These are phyloP conservation scores for Furcasterigmium sp. DNA, from an alignment of 2,329 filamentous ascomycete genomes.

Conservation along the genomic window DNA sequence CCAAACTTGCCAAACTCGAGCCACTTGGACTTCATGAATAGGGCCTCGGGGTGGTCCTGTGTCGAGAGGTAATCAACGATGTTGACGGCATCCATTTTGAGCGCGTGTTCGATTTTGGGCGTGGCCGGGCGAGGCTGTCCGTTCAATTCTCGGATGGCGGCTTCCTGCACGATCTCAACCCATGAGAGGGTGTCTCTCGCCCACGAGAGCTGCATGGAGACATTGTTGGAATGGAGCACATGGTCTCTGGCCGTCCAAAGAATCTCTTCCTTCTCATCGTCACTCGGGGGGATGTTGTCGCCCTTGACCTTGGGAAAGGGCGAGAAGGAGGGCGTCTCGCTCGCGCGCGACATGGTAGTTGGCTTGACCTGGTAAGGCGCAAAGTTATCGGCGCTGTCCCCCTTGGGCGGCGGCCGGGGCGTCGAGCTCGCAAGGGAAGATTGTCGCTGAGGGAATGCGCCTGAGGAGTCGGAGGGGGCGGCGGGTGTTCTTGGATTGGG, in stretches of 20 bases:
- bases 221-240: conserved; percentile 89
- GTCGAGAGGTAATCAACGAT: conserved; percentile 86
- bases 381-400: not conserved
- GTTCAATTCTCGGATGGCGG: conserved; percentile 59
- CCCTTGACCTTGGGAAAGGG: conserved; percentile 84
- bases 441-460: not conserved
- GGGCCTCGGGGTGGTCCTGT: conserved; percentile 87
- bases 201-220: conserved; percentile 95
- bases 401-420: not conserved
- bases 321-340: conserved; percentile 73
- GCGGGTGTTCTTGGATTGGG: conserved; percentile 35
- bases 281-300: conserved; percentile 85
- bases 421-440: conserved; percentile 1
- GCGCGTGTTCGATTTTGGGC: conserved; percentile 81
- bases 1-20: conserved; percentile 97
- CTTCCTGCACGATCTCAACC: conserved; percentile 77
- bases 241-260: conserved; percentile 77
- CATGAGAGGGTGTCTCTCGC: conserved; percentile 87
- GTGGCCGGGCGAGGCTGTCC: conserved; percentile 57
- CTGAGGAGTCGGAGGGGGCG: conserved; percentile 19
- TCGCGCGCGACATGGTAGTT: conserved; percentile 33
- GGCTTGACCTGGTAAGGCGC: conserved; percentile 25
- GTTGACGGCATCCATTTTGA: conserved; percentile 83
- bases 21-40: conserved; percentile 96
- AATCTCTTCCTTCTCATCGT: conserved; percentile 89